Base-by-base conservation (phyloP, 2,329 filamentous ascomycete species). In the Diaporthe sp. region DNA sequence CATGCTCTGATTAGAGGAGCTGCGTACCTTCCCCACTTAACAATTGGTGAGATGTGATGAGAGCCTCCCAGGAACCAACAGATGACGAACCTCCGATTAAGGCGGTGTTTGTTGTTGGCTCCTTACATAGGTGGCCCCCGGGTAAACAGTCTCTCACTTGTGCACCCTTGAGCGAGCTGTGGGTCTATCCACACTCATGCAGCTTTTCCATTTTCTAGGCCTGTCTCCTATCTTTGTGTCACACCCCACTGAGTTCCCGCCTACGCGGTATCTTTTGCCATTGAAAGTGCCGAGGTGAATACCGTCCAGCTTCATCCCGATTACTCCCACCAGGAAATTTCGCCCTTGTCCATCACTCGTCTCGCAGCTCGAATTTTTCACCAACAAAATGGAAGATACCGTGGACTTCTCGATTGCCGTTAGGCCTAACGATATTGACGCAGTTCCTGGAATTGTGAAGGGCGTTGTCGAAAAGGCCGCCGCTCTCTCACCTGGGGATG, bases 401-500 rank as follows among this genome's bases (percentile, higher is more conserved):
- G 39, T 63, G 19, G 59, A 55, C 25, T 44, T 66, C 53, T 56
- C 58, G 9, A 56, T 72, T 44, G 58, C 59, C 35, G 37, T 72
- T 12, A 39, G 15, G 12, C 70, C 70, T 35, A 68, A 68, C 47
- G 63, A 72, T 37, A 15, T 72, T 39, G 59, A 58, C 3, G 59
- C 58, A 19, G 59, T 72, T 17, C 70, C 70, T 17, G 44, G 37
- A 15, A 25, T 72, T 19, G n/a, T 68, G 17, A 22, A 72, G 44
- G 58, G 53, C 25, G 58, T 72, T 25, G 37, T 50, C 39, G 50
- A 25, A 22, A 50, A 39, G 27, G 70, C 37, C 17, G 19, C 47
- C 7, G 59, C 61, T 42, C 72, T 44, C 69, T 75, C 35, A 37
- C 75, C 47, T 72, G 75, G 68, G 71, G 76, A 44, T 8, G 71